A percentile compares a stretch with the other conserved stretches of the same genome.
These are phyloP conservation scores for Tremellales sp. DNA, from an alignment of 1,284 basidiomycete genomes.

Conservation along the genomic window DNA sequence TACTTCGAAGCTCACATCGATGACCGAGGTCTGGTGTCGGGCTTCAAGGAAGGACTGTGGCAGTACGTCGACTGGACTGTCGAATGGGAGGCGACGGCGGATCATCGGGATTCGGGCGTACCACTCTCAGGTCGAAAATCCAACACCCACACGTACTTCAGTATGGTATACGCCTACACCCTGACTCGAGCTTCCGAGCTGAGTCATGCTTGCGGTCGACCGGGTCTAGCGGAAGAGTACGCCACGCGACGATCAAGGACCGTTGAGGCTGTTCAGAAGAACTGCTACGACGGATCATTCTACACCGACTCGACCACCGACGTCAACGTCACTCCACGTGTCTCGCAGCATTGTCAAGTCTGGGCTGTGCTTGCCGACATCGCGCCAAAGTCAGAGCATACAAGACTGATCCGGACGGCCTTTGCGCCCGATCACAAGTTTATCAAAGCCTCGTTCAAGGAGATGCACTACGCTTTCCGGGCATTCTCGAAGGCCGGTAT, in stretches of 20 bases:
- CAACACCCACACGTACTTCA: conserved; percentile 29
- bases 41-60: conserved; percentile 21
- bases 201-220: conserved; percentile 13
- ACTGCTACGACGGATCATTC: conserved; percentile 25
- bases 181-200: conserved; percentile 16
- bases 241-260: conserved; percentile 9
- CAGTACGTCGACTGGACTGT: conserved; percentile 33
- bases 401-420: conserved; percentile 10
- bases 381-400: conserved; percentile 2
- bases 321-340: conserved; percentile 5
- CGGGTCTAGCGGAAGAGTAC: conserved; percentile 19
- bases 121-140: conserved; percentile 21
- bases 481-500: conserved; percentile 19
- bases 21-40: conserved; percentile 19
- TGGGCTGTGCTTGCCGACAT: conserved; percentile 22
- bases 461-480: conserved; percentile 31
- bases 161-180: conserved; percentile 25
- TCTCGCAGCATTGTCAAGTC: conserved; percentile 29
- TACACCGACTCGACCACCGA: conserved; percentile 22
- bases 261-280: conserved; percentile 15
- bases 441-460: conserved; percentile 24
- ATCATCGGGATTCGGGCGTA: conserved; percentile 18
- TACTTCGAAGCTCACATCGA: conserved; percentile 28
- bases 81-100: conserved; percentile 14
- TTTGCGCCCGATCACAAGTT: conserved; percentile 8